Conservation (phyloP, 257 asterid genomes). For the Solanum bulbocastanum region DNA sequence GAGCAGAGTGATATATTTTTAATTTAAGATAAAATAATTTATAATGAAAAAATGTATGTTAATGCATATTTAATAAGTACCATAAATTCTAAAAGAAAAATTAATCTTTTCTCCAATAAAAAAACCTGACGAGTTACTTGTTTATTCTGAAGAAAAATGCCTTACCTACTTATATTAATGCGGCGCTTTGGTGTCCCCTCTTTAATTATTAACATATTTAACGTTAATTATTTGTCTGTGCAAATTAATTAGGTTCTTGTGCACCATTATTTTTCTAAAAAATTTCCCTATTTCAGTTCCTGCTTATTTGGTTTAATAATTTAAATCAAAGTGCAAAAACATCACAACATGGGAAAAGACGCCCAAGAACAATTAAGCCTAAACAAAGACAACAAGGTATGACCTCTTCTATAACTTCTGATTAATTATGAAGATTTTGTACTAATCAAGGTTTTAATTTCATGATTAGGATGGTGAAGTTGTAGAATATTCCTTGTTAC, state of each 20-base stretch:
- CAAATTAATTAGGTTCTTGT: background rate
- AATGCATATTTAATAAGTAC: background rate
- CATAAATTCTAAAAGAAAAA: no score
- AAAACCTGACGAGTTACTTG: background rate
- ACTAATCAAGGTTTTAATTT: background rate
- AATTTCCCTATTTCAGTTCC: background rate
- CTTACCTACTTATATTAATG: background rate
- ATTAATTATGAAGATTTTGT: background rate
- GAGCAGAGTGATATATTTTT: background rate
- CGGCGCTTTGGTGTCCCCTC: background rate
- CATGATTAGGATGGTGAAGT: constrained; percentile 28
- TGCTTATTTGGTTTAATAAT: background rate
- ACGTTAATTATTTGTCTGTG: background rate
- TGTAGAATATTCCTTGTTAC: constrained; percentile 21
- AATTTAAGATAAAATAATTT: no score
- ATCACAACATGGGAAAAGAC: constrained; percentile 35
- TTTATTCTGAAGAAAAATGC: background rate
- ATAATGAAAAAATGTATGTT: no score
- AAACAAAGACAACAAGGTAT: constrained; percentile 34
- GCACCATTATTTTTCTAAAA: background rate
- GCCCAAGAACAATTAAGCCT: constrained; percentile 13
- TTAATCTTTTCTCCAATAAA: background rate
- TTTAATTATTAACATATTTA: background rate
- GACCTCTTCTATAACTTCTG: background rate
- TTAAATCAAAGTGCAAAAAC: background rate